A percentile compares a stretch with the other conserved stretches of the same genome.
Evolutionary conservation across 2,329 filamentous ascomycete genomes (phyloP).

Genomic region (Aulographum hederae): DNA sequence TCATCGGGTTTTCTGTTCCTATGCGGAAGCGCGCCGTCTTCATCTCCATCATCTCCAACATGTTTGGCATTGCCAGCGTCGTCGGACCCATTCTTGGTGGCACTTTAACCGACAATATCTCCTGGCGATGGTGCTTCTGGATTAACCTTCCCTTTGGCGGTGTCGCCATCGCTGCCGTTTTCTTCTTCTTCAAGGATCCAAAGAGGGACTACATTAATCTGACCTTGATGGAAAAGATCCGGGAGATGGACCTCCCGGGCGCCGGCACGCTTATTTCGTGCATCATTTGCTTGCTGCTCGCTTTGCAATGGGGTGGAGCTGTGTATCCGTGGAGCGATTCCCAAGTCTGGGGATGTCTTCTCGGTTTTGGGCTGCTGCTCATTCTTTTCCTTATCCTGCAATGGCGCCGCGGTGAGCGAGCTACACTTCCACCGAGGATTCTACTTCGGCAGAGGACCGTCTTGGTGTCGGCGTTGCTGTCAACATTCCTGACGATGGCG

Average conservation of each 20-base stretch:
- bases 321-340: conserved; percentile 16
- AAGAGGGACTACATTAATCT: conserved; percentile 10
- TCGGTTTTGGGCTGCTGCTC: conserved; percentile 7
- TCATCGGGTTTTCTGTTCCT: conserved; percentile 22
- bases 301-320: conserved; percentile 26
- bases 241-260: conserved; percentile 31
- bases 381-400: conserved; percentile 6
- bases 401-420: conserved; percentile 7
- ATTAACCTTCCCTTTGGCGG: conserved; percentile 27
- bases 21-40: conserved; percentile 23
- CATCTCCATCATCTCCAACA: conserved; percentile 21
- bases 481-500: conserved; percentile 16
- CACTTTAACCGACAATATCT: conserved; percentile 17
- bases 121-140: conserved; percentile 26
- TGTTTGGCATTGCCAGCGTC: conserved; percentile 17
- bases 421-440: conserved; percentile 11
- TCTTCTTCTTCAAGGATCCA: conserved; percentile 19
- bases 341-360: conserved; percentile 9
- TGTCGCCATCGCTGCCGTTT: conserved; percentile 14
- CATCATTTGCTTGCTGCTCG: conserved; percentile 22
- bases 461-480: background rate
- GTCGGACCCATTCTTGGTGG: conserved; percentile 25
- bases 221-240: conserved; percentile 20
- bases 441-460: conserved; percentile 14
- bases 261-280: conserved; percentile 20